These are phyloP conservation scores for Cystobasidium sp. DNA, from an alignment of 1,284 basidiomycete species.

Conservation along the genomic window DNA sequence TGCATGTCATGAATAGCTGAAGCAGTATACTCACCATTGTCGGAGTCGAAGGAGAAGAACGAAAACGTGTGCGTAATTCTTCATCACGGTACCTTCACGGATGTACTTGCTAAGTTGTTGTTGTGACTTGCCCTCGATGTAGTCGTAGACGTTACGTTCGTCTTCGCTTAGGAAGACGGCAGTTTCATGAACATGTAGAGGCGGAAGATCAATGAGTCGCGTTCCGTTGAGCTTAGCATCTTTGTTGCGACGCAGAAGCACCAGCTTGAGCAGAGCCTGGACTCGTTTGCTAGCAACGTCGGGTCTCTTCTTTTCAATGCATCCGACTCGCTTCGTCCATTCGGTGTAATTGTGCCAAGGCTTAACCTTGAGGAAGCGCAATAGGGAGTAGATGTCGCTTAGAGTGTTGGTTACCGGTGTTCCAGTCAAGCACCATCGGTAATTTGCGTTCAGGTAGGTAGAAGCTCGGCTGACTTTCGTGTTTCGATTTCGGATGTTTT, in stretches of 20 bases:
- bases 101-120: constrained; percentile 25
- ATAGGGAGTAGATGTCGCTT: constrained; percentile 85
- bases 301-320: constrained; percentile 65
- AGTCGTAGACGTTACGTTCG: constrained; percentile 57
- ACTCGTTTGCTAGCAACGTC: constrained; percentile 63
- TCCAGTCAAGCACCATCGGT: constrained; percentile 86
- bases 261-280: constrained; percentile 65
- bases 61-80: constrained; percentile 65
- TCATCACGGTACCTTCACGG: constrained; percentile 47
- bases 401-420: constrained; percentile 55
- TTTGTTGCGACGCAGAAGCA: constrained; percentile 88
- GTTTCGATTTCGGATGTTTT: constrained; percentile 61
- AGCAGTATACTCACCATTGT: constrained; percentile 60
- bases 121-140: constrained; percentile 60
- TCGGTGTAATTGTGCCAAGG: constrained; percentile 49
- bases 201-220: constrained; percentile 83
- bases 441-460: constrained; percentile 73
- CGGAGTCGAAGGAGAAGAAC: constrained; percentile 65
- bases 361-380: constrained; percentile 85
- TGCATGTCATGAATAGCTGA: neutral
- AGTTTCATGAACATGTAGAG: constrained; percentile 68
- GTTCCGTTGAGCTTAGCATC: constrained; percentile 84
- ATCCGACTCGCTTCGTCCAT: constrained; percentile 53
- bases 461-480: constrained; percentile 16
- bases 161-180: constrained; percentile 47